Base-by-base conservation (phyloP, 176 grass and related monocot species). In the Luzula sylvatica region DNA sequence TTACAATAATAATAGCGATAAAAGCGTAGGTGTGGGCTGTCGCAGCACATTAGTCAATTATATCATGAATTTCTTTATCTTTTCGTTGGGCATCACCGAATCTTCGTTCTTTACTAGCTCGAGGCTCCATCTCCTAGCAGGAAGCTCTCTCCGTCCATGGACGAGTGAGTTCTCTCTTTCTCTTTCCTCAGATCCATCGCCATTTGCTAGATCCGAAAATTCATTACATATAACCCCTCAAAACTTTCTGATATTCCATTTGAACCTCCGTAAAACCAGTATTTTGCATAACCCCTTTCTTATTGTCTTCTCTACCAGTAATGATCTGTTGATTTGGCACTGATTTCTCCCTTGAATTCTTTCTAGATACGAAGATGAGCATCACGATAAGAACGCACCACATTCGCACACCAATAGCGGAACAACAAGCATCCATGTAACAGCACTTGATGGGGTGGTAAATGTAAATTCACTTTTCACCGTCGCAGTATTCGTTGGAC, bases 401-500 rank as follows among this genome's bases (percentile, higher is more conserved):
- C 26, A 52, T 8, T 12, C 42, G 12, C 32, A 11, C 1, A 58
- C 13, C 15, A 65, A 60, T 53, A 70, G 58, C 38, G 14, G 14
- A 26, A 94, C 67, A 42, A 95, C 88, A 55, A 88, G 83, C 75
- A 72, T 95, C 55, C 88, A 95, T 68, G 88, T 95, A 69, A 95
- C 88, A 52, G 88, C 88, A 18, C 76, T 95, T 41, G 88, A 95
- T 43, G 88, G 88, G 26, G 79, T 95, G 46, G 88, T 87, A 44
- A 95, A 95, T 46, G 88, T 95, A 53, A 95, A 95, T 70, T 95
- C 88, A 20, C 88, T 88, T 42, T 95, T 95, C 74, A 95, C 88
- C 20, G 70, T 95, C 30, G 88, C 88, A 47, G 83, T 95, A 23
- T 95, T 95, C 77, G 88, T 95, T 11, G 88, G 88, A 0, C 83